phyloP scores from a whole-genome alignment of 2,329 filamentous ascomycete species.

The Pyrenochaeta sp. region DNA sequence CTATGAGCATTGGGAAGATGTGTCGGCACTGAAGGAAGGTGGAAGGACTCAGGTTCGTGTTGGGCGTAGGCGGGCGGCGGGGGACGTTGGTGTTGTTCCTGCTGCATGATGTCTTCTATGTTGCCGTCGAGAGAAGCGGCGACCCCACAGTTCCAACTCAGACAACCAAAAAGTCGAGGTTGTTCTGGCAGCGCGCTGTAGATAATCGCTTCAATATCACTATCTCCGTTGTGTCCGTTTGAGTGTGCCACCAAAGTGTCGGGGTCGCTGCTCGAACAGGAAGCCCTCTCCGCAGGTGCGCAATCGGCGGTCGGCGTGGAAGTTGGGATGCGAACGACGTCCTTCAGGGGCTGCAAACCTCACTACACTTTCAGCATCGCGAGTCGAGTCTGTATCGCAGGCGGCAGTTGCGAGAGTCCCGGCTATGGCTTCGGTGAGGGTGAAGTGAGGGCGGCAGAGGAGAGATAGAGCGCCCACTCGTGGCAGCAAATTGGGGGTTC shows the following conservation, averaged over 20 bases:
- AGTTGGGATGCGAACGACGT: constrained; percentile 25
- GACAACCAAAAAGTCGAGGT: no score
- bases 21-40: constrained; percentile 54
- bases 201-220: neutral
- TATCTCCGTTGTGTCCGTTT: constrained; percentile 18
- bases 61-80: constrained; percentile 56
- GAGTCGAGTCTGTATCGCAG: neutral
- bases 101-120: constrained; percentile 33
- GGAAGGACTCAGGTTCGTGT: constrained; percentile 52
- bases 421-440: constrained; percentile 11
- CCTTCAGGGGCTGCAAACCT: constrained; percentile 15
- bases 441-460: constrained; percentile 11
- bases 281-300: constrained; percentile 22
- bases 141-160: constrained; percentile 7
- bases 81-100: constrained; percentile 46
- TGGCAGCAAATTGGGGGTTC: constrained; percentile 27
- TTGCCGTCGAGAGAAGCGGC: constrained; percentile 4
- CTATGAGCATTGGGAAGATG: constrained; percentile 38
- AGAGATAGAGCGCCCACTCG: constrained; percentile 9
- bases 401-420: constrained; percentile 5
- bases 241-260: constrained; percentile 9
- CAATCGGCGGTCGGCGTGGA: constrained; percentile 13
- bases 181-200: neutral
- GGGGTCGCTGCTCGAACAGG: constrained; percentile 23
- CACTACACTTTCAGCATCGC: constrained; percentile 8